Evolutionary conservation across 352 stramenopile genomes (phyloP).

Genomic region (Phytopythium boreale): DNA sequence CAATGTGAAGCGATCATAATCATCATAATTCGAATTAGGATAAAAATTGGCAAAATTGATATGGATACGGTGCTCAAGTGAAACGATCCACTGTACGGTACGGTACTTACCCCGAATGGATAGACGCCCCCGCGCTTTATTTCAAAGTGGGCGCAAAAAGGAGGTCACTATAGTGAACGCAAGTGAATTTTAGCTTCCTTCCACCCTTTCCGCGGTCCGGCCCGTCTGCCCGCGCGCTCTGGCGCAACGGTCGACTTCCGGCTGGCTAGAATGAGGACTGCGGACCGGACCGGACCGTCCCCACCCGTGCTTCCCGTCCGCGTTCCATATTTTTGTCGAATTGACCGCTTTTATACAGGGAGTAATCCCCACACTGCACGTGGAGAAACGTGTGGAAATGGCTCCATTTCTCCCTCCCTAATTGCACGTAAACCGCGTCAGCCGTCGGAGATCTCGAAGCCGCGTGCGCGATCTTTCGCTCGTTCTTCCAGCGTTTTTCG

Average conservation of each 20-base stretch:
- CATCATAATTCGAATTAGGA: background rate
- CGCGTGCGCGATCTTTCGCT: too few species aligned
- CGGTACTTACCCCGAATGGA: too few species aligned
- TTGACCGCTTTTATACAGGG: background rate
- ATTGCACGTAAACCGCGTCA: background rate
- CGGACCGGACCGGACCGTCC: too few species aligned
- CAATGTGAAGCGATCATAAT: background rate
- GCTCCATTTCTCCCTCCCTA: too few species aligned
- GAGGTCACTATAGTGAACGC: background rate
- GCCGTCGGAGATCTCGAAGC: background rate
- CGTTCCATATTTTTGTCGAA: background rate
- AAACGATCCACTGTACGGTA: background rate
- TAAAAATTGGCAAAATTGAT: background rate
- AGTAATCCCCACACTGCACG: too few species aligned
- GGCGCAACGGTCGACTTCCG: background rate
- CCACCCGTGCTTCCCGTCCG: too few species aligned
- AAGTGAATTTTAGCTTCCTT: background rate
- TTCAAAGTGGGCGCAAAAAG: background rate
- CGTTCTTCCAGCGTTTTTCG: too few species aligned
- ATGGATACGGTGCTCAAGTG: conserved; percentile 2
- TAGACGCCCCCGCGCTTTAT: too few species aligned
- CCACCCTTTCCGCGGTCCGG: background rate
- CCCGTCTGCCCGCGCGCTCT: background rate
- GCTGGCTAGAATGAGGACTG: too few species aligned
- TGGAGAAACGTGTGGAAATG: background rate